A percentile compares a stretch with the other conserved stretches of the same genome.
Evolutionary conservation across 192 early-diverging fungal species (phyloP).

Genomic region (Entomortierella chlamydospora): DNA sequence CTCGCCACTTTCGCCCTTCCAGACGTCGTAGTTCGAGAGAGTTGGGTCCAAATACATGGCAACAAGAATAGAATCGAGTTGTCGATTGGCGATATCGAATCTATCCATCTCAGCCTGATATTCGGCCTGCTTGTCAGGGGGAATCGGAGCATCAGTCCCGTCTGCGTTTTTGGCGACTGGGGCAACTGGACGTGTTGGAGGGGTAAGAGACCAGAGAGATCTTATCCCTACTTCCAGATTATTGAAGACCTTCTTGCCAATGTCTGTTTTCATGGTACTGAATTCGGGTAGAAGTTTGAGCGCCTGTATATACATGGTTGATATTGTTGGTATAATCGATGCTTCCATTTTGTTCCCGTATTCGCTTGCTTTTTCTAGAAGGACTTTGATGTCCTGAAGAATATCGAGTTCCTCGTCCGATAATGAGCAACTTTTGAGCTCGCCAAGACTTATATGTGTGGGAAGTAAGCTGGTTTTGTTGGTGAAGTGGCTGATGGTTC

Average conservation of each 20-base stretch:
- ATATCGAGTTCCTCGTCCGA: neutral
- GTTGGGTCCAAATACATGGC: constrained; percentile 8
- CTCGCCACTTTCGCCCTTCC: neutral
- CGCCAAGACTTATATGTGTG: constrained; percentile 5
- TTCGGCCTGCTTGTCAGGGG: neutral
- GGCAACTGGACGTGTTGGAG: neutral
- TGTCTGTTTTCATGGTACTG: neutral
- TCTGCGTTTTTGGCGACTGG: neutral
- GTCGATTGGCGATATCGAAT: neutral
- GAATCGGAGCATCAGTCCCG: constrained; percentile 1
- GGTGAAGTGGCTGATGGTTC: constrained; percentile 1
- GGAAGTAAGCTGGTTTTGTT: neutral
- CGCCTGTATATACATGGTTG: constrained; percentile 5
- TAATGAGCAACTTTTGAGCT: constrained; percentile 4
- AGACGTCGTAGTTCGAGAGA: neutral
- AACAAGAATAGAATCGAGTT: constrained; percentile 3
- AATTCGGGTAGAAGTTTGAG: neutral
- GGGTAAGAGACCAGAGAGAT: constrained; percentile 2
- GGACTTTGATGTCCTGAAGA: neutral
- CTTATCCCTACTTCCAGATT: neutral
- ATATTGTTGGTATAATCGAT: constrained; percentile 14
- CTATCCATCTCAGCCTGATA: constrained; percentile 1
- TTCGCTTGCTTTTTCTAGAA: constrained; percentile 16
- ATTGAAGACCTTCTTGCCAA: constrained; percentile 1
- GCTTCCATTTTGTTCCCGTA: constrained; percentile 6